Evolutionary conservation across 2,329 filamentous ascomycete genomes (phyloP).

Genomic region (Didymella segeticola): DNA sequence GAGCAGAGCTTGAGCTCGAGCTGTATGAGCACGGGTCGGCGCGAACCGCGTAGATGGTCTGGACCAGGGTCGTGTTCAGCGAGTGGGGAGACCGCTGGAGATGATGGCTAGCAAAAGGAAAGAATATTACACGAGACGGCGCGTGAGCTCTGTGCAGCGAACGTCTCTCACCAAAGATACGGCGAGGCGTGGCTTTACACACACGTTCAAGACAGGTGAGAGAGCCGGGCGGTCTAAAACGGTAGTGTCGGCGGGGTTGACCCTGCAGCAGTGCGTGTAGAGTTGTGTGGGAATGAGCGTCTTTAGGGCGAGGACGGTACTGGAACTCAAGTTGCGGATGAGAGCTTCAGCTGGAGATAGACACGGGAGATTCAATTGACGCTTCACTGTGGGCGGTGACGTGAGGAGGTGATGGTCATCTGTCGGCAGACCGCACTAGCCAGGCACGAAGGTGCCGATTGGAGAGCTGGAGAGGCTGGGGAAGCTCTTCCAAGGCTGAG

Average conservation of each 20-base stretch:
- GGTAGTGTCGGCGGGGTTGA: constrained; percentile 37
- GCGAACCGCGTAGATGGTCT: constrained; percentile 17
- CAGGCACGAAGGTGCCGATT: constrained; percentile 7
- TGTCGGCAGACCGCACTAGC: constrained; percentile 1
- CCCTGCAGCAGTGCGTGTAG: constrained; percentile 17
- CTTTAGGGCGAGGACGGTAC: not conserved
- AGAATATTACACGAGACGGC: constrained; percentile 12
- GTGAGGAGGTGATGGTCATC: constrained; percentile 3
- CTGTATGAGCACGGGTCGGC: constrained; percentile 12
- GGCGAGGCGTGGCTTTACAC: constrained; percentile 20
- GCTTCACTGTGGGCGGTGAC: constrained; percentile 4
- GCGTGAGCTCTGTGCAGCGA: constrained; percentile 6
- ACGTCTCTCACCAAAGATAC: constrained; percentile 18
- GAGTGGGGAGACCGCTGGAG: not conserved
- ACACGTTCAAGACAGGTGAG: constrained; percentile 25
- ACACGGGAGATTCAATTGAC: not conserved
- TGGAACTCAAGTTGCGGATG: constrained; percentile 1
- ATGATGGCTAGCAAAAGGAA: not conserved
- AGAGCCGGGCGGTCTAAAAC: constrained; percentile 32
- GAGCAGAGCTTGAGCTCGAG: constrained; percentile 14
- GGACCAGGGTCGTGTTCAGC: constrained; percentile 4
- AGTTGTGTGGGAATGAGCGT: constrained; percentile 7
- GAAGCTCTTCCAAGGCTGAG: constrained; percentile 14
- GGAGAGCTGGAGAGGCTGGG: constrained; percentile 12
- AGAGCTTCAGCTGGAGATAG: constrained; percentile 1